Percentiles rank a stretch among this genome's conserved stretches.
These are phyloP conservation scores for Thielaviopsis ethacetica DNA, from an alignment of 2,329 filamentous ascomycete genomes.

Conservation along the genomic window DNA sequence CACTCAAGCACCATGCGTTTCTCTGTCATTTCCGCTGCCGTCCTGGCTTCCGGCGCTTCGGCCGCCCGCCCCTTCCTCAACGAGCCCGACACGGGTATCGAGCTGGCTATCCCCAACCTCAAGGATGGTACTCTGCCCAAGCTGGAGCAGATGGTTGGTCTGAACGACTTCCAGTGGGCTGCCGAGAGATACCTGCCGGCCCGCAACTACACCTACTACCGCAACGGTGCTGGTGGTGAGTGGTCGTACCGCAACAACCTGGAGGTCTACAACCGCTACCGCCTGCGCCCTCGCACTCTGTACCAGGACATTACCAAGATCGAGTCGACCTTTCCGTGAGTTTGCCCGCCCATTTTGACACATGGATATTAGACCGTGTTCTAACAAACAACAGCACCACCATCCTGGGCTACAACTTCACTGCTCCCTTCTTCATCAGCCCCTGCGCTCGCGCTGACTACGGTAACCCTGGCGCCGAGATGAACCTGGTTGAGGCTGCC, in stretches of 20 bases:
- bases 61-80: slow-evolving; percentile 28
- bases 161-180: slow-evolving; percentile 34
- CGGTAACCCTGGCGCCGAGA: slow-evolving; percentile 27
- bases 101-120: slow-evolving; percentile 22
- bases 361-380: too few relatives aligned
- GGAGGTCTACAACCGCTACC: slow-evolving; percentile 29
- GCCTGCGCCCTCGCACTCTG: slow-evolving; percentile 26
- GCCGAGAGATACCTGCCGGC: slow-evolving; percentile 26
- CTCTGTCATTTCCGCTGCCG: slow-evolving; percentile 14
- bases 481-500: slow-evolving; percentile 31
- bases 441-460: slow-evolving; percentile 29
- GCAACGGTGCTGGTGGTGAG: slow-evolving; percentile 31
- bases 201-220: slow-evolving; percentile 31
- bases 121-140: slow-evolving; percentile 11
- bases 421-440: slow-evolving; percentile 32
- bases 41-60: slow-evolving; percentile 21
- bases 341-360: slow-evolving; percentile 10
- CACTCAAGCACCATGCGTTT: slow-evolving; percentile 8
- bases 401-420: slow-evolving; percentile 31
- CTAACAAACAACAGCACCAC: slow-evolving; percentile 19
- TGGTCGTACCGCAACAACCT: slow-evolving; percentile 36
- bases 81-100: slow-evolving; percentile 30
- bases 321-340: slow-evolving; percentile 20
- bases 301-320: slow-evolving; percentile 21
- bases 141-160: slow-evolving; percentile 22